Base-by-base conservation (phyloP, 1,284 basidiomycete species). In the Leccinum fuscescens region DNA sequence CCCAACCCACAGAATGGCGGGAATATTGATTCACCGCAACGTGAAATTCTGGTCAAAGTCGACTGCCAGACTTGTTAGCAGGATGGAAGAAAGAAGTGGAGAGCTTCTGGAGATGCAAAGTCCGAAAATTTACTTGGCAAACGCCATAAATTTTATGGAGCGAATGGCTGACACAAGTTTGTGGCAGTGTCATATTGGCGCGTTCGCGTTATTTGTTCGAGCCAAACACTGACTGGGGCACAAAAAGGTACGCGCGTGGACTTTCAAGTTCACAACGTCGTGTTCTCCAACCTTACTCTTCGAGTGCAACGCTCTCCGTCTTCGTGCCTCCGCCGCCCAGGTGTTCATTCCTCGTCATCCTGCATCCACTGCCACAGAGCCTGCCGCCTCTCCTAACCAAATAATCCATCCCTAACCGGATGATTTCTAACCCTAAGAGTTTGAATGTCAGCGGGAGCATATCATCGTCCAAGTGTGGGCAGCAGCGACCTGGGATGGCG, bases 341-440 rank as follows among this genome's bases (percentile, higher is more conserved):
- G 72, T 64, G 62, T 56, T 66, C 66, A 64, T 72, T 70, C 67
- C 11, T 57, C 29, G 42, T 33, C 66, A 60, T 58, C 15, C 49
- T 63, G 62, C 60, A 57, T 61, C 63, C 63, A 55, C 65, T 60
- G 62, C 68, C 73, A 62, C 57, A 22, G 48, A 59, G 50, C 65
- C 61, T 61, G 56, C 64, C 52, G 64, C 65, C 63, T 5, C 53
- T 63, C 63, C 52, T 59, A 76, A 68, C 74, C 72, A 73, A 68
- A 74, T 75, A 57, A 76, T 69, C 70, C 69, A 67, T 74, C 72
- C 65, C 61, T 60, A 42, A 62, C 54, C 46, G 70, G 69, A 76
- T 76, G 73, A 72, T 70, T 67, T 72, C 72, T 76, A 73, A 76
- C 71, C 71, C 71, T 76, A 73, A 72, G 68, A 42, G 62, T 66